Base-by-base conservation (phyloP, 768 basidiomycete genomes). In the Phanerodontia chrysosporium region DNA sequence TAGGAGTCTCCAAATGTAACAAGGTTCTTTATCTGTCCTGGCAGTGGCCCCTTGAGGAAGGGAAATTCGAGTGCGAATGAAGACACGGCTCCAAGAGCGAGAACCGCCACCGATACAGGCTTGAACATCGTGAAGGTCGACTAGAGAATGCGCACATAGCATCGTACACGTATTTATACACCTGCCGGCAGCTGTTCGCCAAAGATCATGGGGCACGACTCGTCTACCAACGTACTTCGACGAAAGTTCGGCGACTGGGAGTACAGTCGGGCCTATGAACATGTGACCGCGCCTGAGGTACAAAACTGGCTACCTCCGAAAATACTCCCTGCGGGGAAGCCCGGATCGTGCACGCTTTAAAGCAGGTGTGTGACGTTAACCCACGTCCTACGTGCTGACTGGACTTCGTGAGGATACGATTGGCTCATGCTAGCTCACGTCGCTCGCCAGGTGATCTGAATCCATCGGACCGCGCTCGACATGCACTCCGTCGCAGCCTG, bases 1-100 rank as follows among this genome's bases (percentile, higher is more conserved):
- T 82, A 84, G 55, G 81, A 83, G 68, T 87, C 85, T 2, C 86
- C 85, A 58, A 87, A 88, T 0, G 84, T 86, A 55, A 83, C 85
- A 9, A 87, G 74, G 59, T 81, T 79, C 68, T 81, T 84, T 54
- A 87, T 84, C 62, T 83, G 81, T 9, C 74, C 74, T 0, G 74
- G 72, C 0, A 27, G 6, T 1, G 66, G 66, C 1, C 66, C 67
- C 14, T 36, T 27, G 5, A 63, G 56, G 24, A 42, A 42, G 39
- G 39, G 39, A 4, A 42, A 18, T 18, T 24, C 28, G 45, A 57
- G 42, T 14, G 53, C 53, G 13, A 55, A 14, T 3, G 42, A 21
- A 24, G 39, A 42, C 10, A 18, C 18, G 8, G 36, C 36, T 9
- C n/a, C 18, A 28, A 56, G 28, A 4, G 55, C 27, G 22, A 52